Conservation (phyloP, 2,329 filamentous ascomycete genomes). For the Arachnomyces sp. region DNA sequence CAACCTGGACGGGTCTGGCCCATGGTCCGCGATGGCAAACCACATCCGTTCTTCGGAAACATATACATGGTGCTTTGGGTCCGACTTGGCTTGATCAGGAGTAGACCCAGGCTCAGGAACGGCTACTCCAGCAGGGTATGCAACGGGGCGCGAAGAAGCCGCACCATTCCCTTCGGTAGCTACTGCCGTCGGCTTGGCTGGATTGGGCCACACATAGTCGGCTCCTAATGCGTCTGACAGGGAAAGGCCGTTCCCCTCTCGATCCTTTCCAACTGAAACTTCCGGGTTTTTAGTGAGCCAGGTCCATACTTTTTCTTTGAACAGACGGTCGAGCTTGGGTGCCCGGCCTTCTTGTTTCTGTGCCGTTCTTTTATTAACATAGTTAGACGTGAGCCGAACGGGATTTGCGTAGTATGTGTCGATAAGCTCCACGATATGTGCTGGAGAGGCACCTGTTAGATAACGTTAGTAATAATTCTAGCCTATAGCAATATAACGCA, state of each 20-base stretch:
- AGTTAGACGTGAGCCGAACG: slow-evolving; percentile 1
- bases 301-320: slow-evolving; percentile 48
- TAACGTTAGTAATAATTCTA: slow-evolving; percentile 15
- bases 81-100: slow-evolving; percentile 7
- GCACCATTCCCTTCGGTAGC: slow-evolving; percentile 1
- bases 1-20: slow-evolving; percentile 46
- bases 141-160: slow-evolving; percentile 2
- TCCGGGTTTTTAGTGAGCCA: slow-evolving; percentile 51
- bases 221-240: slow-evolving; percentile 32
- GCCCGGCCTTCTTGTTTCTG: slow-evolving; percentile 1
- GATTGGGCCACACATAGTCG: neutral
- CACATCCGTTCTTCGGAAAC: slow-evolving; percentile 51
- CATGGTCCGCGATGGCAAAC: slow-evolving; percentile 53
- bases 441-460: slow-evolving; percentile 27
- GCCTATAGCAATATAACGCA: slow-evolving; percentile 4
- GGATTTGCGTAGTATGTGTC: slow-evolving; percentile 26
- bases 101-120: neutral
- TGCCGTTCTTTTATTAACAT: neutral
- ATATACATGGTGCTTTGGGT: slow-evolving; percentile 32
- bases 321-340: slow-evolving; percentile 33
- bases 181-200: neutral
- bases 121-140: neutral
- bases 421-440: slow-evolving; percentile 27
- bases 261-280: slow-evolving; percentile 40
- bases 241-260: slow-evolving; percentile 32